Evolutionary conservation across 2,329 filamentous ascomycete genomes (phyloP), one percentile per base, ranked within the genome.

Genomic region (Colletotrichum orbiculare): DNA sequence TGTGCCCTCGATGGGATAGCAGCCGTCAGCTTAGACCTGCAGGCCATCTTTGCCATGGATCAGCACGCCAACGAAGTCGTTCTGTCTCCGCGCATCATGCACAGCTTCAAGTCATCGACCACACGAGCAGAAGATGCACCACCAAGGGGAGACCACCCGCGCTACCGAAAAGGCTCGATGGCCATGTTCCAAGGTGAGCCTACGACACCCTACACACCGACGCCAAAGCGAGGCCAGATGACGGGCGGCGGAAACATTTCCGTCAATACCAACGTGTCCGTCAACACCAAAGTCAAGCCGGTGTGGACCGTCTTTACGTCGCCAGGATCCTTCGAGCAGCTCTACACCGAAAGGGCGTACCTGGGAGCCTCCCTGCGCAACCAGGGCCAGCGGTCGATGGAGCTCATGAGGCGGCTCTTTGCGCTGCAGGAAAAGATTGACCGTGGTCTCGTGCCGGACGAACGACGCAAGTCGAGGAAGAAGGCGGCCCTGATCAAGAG

Each of bases 301-400:
- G 62, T 59, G 8, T 65, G 69, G 46, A 61, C 71, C 10, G 56
- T 74, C 13, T 69, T 76, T 60, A 72, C 81, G 48, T 72, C 76
- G 3, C 78, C 77, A 2, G 76, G 81, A 2, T 71, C 79, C 0
- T 77, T 82, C 53, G 75, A 79, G 15, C 77, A 79, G 6, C 74
- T 86, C 4, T 77, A 80, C 57, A 72, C 73, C 4, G 85, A 89
- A 68, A 76, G 78, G 11, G 72, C 78, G 7, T 85, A 86, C 63
- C 79, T 87, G 15, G 61, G 78, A 2, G 65, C 73, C 15, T 73
- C 72, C 9, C 77, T 87, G 0, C 77, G 81, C 33, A 70, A 73
- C 6, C 79, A 84, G 55, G 78, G 78, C 41, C 48, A 63, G 6
- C 75, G 75, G 7, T 76, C 80, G 0, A 71, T 73, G 0, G 72